Conservation (phyloP, 257 asterid genomes). For the Gentiana straminea region DNA sequence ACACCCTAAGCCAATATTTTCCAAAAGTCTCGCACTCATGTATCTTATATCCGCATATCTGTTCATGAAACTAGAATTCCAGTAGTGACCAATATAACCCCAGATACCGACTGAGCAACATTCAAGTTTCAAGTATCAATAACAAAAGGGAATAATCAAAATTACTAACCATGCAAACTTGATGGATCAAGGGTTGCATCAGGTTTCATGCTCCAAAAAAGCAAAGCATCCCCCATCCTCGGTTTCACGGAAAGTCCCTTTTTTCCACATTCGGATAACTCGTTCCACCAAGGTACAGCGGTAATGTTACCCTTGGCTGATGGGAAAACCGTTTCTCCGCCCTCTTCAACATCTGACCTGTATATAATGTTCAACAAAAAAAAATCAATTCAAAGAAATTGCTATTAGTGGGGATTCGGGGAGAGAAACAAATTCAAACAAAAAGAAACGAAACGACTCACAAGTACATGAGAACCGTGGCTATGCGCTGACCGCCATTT, state of each 20-base stretch:
- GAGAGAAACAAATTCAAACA: too few species aligned
- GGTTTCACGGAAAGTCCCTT: constrained; percentile 90
- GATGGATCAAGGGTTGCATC: constrained; percentile 83
- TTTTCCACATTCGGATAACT: constrained; percentile 93
- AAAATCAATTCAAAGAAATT: neutral
- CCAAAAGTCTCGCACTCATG: too few species aligned
- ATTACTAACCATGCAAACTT: constrained; percentile 87
- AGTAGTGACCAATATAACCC: too few species aligned
- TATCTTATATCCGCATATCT: too few species aligned
- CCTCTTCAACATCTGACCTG: constrained; percentile 99
- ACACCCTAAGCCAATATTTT: too few species aligned
- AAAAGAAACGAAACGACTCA: constrained; percentile 32
- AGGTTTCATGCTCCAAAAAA: constrained; percentile 98
- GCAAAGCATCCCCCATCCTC: constrained; percentile 90
- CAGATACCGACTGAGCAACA: too few species aligned
- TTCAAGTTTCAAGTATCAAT: too few species aligned
- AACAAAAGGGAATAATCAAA: neutral
- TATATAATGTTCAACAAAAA: neutral
- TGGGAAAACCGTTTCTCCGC: constrained; percentile 98
- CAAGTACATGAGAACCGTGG: constrained; percentile 94
- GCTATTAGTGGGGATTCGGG: neutral
- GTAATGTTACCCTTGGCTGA: constrained; percentile 79
- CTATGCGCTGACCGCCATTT: constrained; percentile 97
- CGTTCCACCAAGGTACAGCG: constrained; percentile 89
- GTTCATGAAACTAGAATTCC: too few species aligned